phyloP scores from a whole-genome alignment of 768 basidiomycete species.

The Tylopilus rubrobrunneus region DNA sequence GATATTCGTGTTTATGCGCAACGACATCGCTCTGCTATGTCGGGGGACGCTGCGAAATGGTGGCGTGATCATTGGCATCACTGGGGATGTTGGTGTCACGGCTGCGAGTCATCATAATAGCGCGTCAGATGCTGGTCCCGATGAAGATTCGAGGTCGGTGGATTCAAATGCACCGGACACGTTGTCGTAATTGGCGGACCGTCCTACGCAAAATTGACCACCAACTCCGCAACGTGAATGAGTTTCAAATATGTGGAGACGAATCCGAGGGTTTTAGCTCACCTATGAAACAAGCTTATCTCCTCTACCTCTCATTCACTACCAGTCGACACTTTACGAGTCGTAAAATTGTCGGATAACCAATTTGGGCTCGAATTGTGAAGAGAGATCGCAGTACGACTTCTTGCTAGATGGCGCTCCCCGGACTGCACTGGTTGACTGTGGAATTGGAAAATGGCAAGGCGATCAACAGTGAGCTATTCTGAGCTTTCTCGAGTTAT shows the following conservation, averaged over 20 bases:
- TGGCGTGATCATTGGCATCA: constrained; percentile 15
- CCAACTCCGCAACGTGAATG: constrained; percentile 5
- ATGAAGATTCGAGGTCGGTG: constrained; percentile 2
- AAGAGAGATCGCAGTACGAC: constrained; percentile 5
- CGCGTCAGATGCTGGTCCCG: not conserved
- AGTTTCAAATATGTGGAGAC: constrained; percentile 18
- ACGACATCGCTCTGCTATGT: constrained; percentile 23
- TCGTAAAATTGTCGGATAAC: not conserved
- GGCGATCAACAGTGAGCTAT: constrained; percentile 13
- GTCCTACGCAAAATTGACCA: constrained; percentile 14
- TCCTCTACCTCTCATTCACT: not conserved
- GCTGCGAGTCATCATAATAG: not conserved
- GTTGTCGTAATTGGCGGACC: constrained; percentile 8
- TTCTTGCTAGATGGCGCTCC: not conserved
- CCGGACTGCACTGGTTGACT: constrained; percentile 4
- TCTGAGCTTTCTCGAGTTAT: constrained; percentile 2
- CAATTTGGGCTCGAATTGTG: constrained; percentile 7
- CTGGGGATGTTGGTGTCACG: constrained; percentile 3
- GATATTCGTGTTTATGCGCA: constrained; percentile 29
- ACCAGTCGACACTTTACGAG: not conserved
- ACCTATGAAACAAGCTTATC: constrained; percentile 3
- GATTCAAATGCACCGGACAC: constrained; percentile 9
- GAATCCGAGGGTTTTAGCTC: constrained; percentile 17
- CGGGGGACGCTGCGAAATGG: constrained; percentile 3
- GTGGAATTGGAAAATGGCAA: constrained; percentile 19